Evolutionary conservation across 345 rosid genomes (phyloP), one percentile per base, ranked within the genome.

Genomic region (Triadica sebifera): DNA sequence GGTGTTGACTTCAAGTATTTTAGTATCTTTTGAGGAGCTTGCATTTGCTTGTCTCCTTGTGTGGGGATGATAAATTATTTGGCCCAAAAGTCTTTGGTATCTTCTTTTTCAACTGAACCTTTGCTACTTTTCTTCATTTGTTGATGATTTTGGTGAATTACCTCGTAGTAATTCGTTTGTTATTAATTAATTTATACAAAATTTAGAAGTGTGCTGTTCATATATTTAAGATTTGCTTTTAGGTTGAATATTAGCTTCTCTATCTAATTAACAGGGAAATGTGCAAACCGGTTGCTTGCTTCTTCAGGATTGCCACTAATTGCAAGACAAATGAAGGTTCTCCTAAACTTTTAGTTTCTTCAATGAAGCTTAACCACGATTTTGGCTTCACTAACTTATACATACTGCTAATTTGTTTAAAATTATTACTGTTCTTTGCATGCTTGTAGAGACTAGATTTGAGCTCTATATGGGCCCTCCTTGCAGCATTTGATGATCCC

Each of bases 261-360:
- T 62, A 7, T 67, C 34, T 82, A 22, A 62, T 20, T 69, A 76
- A 77, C 84, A 93, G 98, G 98, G 67, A 93, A 93, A 82, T 93
- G 97, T 76, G 98, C 98, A 43, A 91, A 93, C 83, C 90, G 97
- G 50, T 88, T 93, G 79, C 98, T 93, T 60, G 83, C 91, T 75
- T 81, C 97, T 68, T 87, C 98, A 45, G 98, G 98, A 74, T 86
- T 93, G 82, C 95, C 98, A 1, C 77, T 88, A 39, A 85, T 93
- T 73, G 95, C 95, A 69, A 86, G 87, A 81, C 98, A 94, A 81
- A 94, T 92, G 97, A 92, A 94, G 97, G 97, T 90, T 81, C 45
- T 50, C 45, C 22, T 59, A 55, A 69, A 62, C 17, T 1, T 20
- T 50, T 70, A 39, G 38, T n/a, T 77, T 69, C 17, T 46, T 37